Evolutionary conservation across 78 protist species (phyloP).

Genomic region (Isochrysis galbana): DNA sequence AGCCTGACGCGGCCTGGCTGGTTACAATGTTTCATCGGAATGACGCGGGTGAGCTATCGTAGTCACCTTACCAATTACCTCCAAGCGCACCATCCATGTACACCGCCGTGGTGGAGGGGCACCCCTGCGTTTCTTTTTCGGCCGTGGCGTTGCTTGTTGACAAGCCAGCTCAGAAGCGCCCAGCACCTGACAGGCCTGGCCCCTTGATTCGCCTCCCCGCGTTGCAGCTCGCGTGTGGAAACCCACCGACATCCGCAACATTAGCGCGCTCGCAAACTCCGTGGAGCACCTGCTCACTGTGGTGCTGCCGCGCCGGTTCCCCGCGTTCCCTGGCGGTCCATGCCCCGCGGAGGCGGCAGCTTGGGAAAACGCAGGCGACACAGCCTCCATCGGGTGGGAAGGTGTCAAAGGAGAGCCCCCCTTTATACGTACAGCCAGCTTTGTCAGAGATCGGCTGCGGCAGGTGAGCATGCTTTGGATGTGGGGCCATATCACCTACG

Average conservation of each 20-base stretch:
- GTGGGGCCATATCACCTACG: too few species aligned
- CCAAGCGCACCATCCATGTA: too few species aligned
- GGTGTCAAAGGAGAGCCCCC: neutral
- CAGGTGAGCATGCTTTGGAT: too few species aligned
- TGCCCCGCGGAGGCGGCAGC: neutral
- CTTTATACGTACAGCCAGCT: neutral
- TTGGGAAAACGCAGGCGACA: neutral
- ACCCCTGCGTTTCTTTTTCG: neutral
- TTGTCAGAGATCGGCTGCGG: conserved; percentile 15
- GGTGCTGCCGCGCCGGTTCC: neutral
- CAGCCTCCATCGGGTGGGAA: too few species aligned
- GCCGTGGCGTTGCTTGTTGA: too few species aligned
- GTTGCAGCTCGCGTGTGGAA: neutral
- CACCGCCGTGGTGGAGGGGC: too few species aligned
- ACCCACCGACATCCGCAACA: neutral
- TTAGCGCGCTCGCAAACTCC: neutral
- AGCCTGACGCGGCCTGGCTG: neutral
- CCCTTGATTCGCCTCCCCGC: too few species aligned
- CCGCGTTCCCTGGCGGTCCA: neutral
- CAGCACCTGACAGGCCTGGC: too few species aligned
- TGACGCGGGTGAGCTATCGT: too few species aligned
- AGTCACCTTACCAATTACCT: too few species aligned
- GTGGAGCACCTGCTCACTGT: neutral
- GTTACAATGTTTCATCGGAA: neutral
- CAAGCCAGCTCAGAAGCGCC: too few species aligned